A percentile compares a stretch with the other conserved stretches of the same genome.
These are phyloP conservation scores for Heterobasidion annosum DNA, from an alignment of 1,284 basidiomycete genomes.

Conservation along the genomic window DNA sequence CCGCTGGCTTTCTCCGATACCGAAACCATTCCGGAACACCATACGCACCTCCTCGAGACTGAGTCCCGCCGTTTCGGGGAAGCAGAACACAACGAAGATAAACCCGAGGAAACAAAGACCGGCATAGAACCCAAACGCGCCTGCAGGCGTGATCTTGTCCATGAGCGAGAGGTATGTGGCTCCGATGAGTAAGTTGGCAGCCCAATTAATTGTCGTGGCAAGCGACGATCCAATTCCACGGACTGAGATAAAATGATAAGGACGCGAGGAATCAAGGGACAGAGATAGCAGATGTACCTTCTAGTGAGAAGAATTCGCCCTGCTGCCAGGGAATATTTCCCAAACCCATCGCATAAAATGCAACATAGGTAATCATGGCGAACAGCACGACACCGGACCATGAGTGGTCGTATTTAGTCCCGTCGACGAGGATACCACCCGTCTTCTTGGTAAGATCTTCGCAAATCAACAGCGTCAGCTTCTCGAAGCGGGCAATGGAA, in stretches of 20 bases:
- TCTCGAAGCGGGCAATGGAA: background rate
- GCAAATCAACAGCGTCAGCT: background rate
- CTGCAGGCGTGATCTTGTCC: conserved; percentile 65
- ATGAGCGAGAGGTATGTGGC: conserved; percentile 78
- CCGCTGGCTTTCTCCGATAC: conserved; percentile 42
- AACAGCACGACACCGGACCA: conserved; percentile 68
- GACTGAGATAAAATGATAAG: conserved; percentile 24
- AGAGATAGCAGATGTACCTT: conserved; percentile 31
- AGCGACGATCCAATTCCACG: conserved; percentile 77
- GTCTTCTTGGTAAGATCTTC: conserved; percentile 63
- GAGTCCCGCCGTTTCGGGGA: conserved; percentile 72
- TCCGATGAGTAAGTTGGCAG: conserved; percentile 69
- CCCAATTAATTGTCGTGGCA: conserved; percentile 78
- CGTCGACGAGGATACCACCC: conserved; percentile 55
- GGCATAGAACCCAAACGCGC: conserved; percentile 77
- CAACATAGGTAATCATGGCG: conserved; percentile 78
- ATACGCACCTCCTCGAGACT: conserved; percentile 69
- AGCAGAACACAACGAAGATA: conserved; percentile 61
- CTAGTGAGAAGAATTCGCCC: conserved; percentile 73
- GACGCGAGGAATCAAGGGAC: background rate
- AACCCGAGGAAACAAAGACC: conserved; percentile 65
- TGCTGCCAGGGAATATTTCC: conserved; percentile 86
- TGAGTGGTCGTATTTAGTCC: conserved; percentile 49
- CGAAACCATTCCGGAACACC: conserved; percentile 52
- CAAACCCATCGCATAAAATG: conserved; percentile 72